Conservation (phyloP, 768 basidiomycete species). For the Leucocoprinus sp. region DNA sequence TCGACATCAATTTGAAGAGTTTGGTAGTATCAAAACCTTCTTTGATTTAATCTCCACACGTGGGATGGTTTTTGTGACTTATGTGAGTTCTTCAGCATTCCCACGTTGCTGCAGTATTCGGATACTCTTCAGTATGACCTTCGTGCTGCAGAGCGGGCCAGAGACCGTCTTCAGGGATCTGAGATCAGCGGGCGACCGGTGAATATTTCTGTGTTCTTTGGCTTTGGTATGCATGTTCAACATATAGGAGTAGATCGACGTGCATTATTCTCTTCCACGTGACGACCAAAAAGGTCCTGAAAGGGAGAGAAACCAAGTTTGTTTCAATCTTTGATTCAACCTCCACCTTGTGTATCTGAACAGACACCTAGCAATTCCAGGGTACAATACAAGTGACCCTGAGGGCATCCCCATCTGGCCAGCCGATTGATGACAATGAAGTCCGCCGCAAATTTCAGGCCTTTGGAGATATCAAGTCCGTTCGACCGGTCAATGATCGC, state of each 20-base stretch:
- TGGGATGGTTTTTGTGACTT: slow-evolving; percentile 99
- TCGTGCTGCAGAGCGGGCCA: slow-evolving; percentile 85
- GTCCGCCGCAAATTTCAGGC: slow-evolving; percentile 80
- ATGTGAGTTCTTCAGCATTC: slow-evolving; percentile 51
- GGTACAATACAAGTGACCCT: slow-evolving; percentile 79
- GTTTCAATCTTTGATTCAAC: slow-evolving; percentile 3
- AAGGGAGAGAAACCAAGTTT: slow-evolving; percentile 79
- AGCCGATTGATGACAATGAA: slow-evolving; percentile 76
- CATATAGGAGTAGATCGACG: slow-evolving; percentile 78
- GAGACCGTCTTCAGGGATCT: slow-evolving; percentile 85
- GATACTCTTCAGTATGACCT: slow-evolving; percentile 65
- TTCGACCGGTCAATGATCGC: slow-evolving; percentile 58
- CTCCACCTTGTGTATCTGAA: neutral
- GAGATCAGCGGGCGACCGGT: slow-evolving; percentile 86
- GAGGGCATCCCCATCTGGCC: slow-evolving; percentile 58
- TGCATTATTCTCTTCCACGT: slow-evolving; percentile 93
- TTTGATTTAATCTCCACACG: slow-evolving; percentile 91
- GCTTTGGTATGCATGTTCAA: slow-evolving; percentile 7
- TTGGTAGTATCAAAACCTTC: slow-evolving; percentile 95
- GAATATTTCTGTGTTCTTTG: slow-evolving; percentile 27
- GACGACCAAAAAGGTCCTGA: slow-evolving; percentile 71
- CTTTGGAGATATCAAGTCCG: slow-evolving; percentile 84
- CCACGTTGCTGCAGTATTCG: slow-evolving; percentile 14
- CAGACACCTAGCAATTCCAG: slow-evolving; percentile 53
- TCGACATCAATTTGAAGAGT: slow-evolving; percentile 78